Percentiles rank a stretch among this genome's conserved stretches.
Evolutionary conservation across 2,329 filamentous ascomycete species (phyloP).

Genomic region (Trichoderma koningii): DNA sequence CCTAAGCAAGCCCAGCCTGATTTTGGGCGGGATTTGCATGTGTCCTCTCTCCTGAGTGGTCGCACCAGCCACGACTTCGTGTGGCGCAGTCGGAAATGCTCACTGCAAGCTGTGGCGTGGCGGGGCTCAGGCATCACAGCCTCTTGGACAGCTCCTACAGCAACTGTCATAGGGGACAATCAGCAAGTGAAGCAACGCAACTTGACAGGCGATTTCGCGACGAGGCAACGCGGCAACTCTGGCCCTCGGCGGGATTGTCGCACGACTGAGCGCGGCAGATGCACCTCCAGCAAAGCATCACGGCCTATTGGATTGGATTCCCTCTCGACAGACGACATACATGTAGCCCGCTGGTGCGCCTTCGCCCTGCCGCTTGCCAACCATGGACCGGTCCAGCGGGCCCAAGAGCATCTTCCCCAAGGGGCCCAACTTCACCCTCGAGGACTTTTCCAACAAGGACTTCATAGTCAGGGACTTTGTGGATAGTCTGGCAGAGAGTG

Average conservation of each 20-base stretch:
- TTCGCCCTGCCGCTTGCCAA: constrained; percentile 30
- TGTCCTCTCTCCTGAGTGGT: constrained; percentile 25
- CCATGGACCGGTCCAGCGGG: constrained; percentile 49
- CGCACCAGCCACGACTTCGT: constrained; percentile 6
- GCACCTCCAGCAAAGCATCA: constrained; percentile 13
- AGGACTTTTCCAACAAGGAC: constrained; percentile 85
- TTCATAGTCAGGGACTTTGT: constrained; percentile 99
- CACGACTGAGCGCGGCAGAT: constrained; percentile 3
- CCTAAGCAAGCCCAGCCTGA: not conserved
- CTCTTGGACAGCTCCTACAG: constrained; percentile 3
- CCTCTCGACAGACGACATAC: constrained; percentile 23
- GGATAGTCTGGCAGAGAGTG: constrained; percentile 84
- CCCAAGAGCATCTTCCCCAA: constrained; percentile 72
- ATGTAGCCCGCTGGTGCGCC: constrained; percentile 37
- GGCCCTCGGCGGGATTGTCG: not conserved
- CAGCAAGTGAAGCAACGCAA: not conserved
- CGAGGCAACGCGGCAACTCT: constrained; percentile 14
- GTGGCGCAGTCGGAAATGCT: constrained; percentile 19
- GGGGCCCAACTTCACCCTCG: constrained; percentile 81
- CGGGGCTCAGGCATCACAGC: constrained; percentile 22
- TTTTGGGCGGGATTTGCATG: constrained; percentile 16
- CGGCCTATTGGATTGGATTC: not conserved
- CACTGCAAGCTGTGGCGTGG: constrained; percentile 19
- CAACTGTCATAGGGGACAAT: not conserved
- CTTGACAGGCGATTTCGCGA: constrained; percentile 3